Evolutionary conservation across 2,329 filamentous ascomycete genomes (phyloP).

Genomic region (Aspergillus felis): DNA sequence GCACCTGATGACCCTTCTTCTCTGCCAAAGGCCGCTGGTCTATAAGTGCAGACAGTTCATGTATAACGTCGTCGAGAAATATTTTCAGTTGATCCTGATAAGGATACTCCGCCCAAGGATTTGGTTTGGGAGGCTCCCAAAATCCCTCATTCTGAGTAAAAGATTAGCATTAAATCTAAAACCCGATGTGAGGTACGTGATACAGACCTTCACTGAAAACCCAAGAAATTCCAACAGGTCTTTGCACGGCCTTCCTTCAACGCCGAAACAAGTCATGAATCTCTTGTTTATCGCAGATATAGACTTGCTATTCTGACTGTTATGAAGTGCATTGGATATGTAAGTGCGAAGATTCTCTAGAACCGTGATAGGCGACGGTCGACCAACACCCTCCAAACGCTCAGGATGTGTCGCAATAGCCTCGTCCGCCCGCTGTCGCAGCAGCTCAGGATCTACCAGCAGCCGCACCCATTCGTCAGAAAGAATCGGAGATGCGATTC

Average conservation of each 20-base stretch:
- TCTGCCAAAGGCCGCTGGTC: slow-evolving; percentile 40
- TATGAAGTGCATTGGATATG: slow-evolving; percentile 54
- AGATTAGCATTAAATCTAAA: background rate
- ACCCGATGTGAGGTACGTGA: background rate
- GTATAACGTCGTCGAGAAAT: slow-evolving; percentile 57
- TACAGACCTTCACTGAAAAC: slow-evolving; percentile 49
- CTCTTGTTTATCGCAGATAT: slow-evolving; percentile 61
- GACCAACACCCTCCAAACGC: slow-evolving; percentile 50
- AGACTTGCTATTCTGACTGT: slow-evolving; percentile 47
- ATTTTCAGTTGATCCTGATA: slow-evolving; percentile 40
- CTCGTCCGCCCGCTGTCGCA: slow-evolving; percentile 52
- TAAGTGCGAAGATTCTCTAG: slow-evolving; percentile 57
- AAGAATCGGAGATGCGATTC: slow-evolving; percentile 52
- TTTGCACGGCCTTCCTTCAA: slow-evolving; percentile 52
- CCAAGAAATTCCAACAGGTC: slow-evolving; percentile 55
- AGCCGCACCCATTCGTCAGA: slow-evolving; percentile 45
- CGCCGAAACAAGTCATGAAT: slow-evolving; percentile 60
- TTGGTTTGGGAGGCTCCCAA: slow-evolving; percentile 43
- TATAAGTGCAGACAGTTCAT: slow-evolving; percentile 55
- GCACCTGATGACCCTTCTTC: slow-evolving; percentile 31
- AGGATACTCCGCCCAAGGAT: slow-evolving; percentile 30
- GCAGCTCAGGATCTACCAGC: slow-evolving; percentile 50
- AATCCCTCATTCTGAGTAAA: slow-evolving; percentile 32
- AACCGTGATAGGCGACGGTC: slow-evolving; percentile 52
- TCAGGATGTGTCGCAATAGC: slow-evolving; percentile 50